Percentiles rank a stretch among this genome's conserved stretches.
phyloP scores from a whole-genome alignment of 495 filamentous ascomycete genomes.

The Podospora pseudocomata region DNA sequence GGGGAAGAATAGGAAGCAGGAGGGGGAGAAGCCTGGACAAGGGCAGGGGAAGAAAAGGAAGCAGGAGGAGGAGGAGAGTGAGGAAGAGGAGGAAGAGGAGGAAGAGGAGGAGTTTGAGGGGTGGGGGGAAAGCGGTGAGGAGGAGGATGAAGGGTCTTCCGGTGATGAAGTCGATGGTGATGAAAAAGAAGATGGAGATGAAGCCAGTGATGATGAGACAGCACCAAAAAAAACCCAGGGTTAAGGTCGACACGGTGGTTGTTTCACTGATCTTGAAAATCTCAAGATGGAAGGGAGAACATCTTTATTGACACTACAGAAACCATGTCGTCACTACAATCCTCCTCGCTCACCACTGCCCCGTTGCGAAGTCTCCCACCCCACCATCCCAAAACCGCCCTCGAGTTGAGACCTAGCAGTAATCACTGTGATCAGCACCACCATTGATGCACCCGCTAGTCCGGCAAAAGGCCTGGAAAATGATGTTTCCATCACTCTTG shows the following conservation, averaged over 20 bases:
- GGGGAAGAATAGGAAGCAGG: conserved; percentile 40
- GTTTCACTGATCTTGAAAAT: background rate
- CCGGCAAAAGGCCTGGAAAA: background rate
- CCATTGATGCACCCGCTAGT: conserved; percentile 1
- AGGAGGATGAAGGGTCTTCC: background rate
- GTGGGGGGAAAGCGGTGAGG: conserved; percentile 9
- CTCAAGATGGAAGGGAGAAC: background rate
- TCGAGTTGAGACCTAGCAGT: background rate
- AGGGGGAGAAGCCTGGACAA: conserved; percentile 6
- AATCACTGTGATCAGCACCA: background rate
- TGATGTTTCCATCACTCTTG: conserved; percentile 1
- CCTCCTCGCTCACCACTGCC: background rate
- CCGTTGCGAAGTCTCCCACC: background rate
- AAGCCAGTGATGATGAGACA: background rate
- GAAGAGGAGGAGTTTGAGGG: conserved; percentile 15
- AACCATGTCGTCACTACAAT: background rate
- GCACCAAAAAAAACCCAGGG: background rate
- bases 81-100: conserved; percentile 4
- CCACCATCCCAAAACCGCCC: background rate
- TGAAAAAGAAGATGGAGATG: background rate
- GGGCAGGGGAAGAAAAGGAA: background rate
- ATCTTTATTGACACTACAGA: background rate
- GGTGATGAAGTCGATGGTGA: background rate
- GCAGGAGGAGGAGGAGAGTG: conserved; percentile 11
- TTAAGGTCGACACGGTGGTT: background rate